phyloP scores from a whole-genome alignment of 805 yeast species.

The Barnettozyma vustinii region DNA sequence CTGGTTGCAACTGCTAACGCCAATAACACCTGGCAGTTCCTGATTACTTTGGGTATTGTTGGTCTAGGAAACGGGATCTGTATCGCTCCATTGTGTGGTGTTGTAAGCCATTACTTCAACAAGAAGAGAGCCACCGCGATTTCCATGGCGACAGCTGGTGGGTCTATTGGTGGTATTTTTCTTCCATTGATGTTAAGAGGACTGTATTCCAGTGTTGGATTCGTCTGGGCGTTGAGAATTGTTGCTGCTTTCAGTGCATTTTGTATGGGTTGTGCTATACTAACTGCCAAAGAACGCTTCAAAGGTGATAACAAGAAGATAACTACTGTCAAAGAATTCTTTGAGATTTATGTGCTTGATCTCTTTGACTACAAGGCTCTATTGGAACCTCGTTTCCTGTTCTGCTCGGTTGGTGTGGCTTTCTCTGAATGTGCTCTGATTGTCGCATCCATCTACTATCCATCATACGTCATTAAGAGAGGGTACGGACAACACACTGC shows the following conservation, averaged over 20 bases:
- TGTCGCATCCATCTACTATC: constrained; percentile 42
- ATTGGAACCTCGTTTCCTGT: constrained; percentile 38
- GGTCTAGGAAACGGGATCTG: constrained; percentile 59
- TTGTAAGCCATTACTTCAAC: constrained; percentile 62
- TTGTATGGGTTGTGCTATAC: constrained; percentile 31
- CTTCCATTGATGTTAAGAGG: constrained; percentile 50
- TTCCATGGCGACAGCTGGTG: constrained; percentile 47
- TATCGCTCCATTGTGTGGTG: constrained; percentile 56
- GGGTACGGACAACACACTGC: constrained; percentile 41
- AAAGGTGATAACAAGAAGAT: constrained; percentile 18
- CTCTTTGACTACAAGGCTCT: constrained; percentile 37
- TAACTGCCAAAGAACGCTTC: constrained; percentile 38
- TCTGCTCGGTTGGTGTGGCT: constrained; percentile 38
- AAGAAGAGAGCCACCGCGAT: constrained; percentile 53
- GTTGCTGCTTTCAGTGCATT: constrained; percentile 42
- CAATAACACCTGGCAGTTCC: constrained; percentile 50
- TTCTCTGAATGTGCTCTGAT: constrained; percentile 30
- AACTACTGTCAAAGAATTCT: constrained; percentile 2
- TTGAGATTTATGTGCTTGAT: constrained; percentile 20
- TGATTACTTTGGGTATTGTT: constrained; percentile 51
- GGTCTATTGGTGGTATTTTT: constrained; percentile 50
- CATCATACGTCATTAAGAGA: constrained; percentile 46
- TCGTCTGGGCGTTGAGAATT: constrained; percentile 54
- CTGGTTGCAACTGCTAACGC: constrained; percentile 54
- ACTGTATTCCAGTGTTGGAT: constrained; percentile 47